Percentiles rank a stretch among this genome's conserved stretches.
These are phyloP conservation scores for Elsinoe ampelina DNA, from an alignment of 2,329 filamentous ascomycete species.

Conservation along the genomic window DNA sequence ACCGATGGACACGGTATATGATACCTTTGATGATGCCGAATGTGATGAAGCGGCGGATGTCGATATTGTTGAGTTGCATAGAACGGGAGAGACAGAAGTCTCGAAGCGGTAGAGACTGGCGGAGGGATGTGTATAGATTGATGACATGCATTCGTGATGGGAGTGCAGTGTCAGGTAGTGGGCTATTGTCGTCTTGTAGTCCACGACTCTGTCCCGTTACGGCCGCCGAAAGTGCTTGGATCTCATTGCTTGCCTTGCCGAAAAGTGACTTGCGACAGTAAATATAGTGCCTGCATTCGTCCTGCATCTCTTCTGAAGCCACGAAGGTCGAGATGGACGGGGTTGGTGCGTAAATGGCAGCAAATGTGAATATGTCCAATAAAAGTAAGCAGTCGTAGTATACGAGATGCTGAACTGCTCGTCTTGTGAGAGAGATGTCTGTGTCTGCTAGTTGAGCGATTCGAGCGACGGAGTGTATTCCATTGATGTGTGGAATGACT, in stretches of 20 bases:
- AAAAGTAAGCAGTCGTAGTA: slow-evolving; percentile 88
- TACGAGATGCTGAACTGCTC: slow-evolving; percentile 78
- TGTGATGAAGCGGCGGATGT: slow-evolving; percentile 83
- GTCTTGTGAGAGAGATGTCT: slow-evolving; percentile 74
- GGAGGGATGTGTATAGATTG: slow-evolving; percentile 76
- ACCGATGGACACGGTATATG: slow-evolving; percentile 86
- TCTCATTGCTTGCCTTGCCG: slow-evolving; percentile 13
- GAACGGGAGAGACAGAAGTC: slow-evolving; percentile 76
- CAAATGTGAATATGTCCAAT: slow-evolving; percentile 91
- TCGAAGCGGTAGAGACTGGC: slow-evolving; percentile 71
- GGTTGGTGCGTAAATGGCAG: slow-evolving; percentile 79
- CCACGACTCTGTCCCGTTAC: neutral
- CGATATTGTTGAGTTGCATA: slow-evolving; percentile 63
- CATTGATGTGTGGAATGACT: slow-evolving; percentile 80
- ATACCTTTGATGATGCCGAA: slow-evolving; percentile 95
- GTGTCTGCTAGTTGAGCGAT: slow-evolving; percentile 81
- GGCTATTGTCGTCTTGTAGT: neutral
- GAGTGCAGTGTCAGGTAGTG: slow-evolving; percentile 8
- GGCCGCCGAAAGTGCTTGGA: neutral
- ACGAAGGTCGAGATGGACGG: slow-evolving; percentile 72
- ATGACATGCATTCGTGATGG: slow-evolving; percentile 45
- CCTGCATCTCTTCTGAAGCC: slow-evolving; percentile 64
- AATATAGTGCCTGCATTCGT: slow-evolving; percentile 82
- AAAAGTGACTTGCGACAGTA: slow-evolving; percentile 33
- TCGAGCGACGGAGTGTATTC: slow-evolving; percentile 77